Evolutionary conservation across 2,329 filamentous ascomycete genomes (phyloP).

Genomic region (Ophiosphaerella korrae): DNA sequence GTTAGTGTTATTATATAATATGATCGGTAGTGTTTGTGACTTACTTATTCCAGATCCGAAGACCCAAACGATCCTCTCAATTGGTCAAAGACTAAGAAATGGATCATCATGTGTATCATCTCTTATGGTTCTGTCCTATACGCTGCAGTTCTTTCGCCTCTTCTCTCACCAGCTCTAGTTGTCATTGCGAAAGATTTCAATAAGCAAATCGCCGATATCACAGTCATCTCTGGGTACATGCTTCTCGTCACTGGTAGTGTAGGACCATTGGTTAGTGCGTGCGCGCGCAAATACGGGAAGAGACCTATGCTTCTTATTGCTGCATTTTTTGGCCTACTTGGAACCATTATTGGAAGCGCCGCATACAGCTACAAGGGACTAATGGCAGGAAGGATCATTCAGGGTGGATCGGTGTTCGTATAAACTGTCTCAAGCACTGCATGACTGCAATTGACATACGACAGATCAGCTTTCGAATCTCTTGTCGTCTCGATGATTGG

Average conservation of each 20-base stretch:
- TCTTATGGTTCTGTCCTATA: constrained; percentile 42
- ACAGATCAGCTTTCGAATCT: constrained; percentile 42
- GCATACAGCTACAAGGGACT: constrained; percentile 37
- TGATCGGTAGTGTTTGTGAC: constrained; percentile 49
- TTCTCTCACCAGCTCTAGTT: constrained; percentile 44
- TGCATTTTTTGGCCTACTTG: constrained; percentile 35
- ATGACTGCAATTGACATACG: neutral
- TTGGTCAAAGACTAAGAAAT: constrained; percentile 41
- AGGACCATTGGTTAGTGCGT: constrained; percentile 41
- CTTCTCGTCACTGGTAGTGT: constrained; percentile 41
- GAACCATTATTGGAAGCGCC: constrained; percentile 35
- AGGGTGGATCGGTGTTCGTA: constrained; percentile 33
- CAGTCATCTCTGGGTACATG: constrained; percentile 47
- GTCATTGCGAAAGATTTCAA: constrained; percentile 39
- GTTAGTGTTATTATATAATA: too few relatives aligned
- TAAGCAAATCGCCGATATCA: constrained; percentile 36
- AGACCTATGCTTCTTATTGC: constrained; percentile 38
- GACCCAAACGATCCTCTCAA: constrained; percentile 47
- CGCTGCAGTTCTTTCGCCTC: constrained; percentile 38
- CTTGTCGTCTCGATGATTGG: constrained; percentile 44
- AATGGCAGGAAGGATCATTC: constrained; percentile 40
- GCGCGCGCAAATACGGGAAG: constrained; percentile 42
- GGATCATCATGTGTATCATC: constrained; percentile 39
- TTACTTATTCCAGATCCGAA: constrained; percentile 45
- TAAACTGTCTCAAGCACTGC: constrained; percentile 13